Evolutionary conservation across 306 rosid species (phyloP).

Genomic region (Clitoria ternatea): DNA sequence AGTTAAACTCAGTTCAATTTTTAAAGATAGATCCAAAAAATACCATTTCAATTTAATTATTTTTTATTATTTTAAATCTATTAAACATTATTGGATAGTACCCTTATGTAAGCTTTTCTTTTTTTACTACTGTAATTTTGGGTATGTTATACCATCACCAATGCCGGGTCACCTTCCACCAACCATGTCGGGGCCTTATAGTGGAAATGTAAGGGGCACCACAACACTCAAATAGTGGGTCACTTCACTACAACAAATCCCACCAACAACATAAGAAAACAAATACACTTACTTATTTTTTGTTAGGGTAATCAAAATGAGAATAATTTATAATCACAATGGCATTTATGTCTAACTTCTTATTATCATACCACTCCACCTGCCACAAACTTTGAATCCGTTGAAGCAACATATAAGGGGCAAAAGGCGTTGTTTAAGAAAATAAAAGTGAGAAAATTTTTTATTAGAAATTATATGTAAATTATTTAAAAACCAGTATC

Average conservation of each 20-base stretch:
- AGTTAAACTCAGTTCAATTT: no score
- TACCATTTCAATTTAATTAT: no score
- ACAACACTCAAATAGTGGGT: neutral
- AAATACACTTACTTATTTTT: neutral
- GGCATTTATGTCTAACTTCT: neutral
- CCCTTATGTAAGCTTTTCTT: neutral
- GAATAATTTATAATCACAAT: neutral
- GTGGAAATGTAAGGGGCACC: neutral
- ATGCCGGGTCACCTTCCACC: conserved; percentile 8
- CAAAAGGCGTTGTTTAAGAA: no score
- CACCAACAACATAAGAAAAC: neutral
- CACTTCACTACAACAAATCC: neutral
- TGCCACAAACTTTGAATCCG: neutral
- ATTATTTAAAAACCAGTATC: no score
- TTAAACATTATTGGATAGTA: no score
- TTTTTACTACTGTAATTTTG: neutral
- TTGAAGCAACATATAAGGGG: no score
- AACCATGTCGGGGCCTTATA: conserved; percentile 19
- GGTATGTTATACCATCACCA: neutral
- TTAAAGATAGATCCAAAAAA: no score
- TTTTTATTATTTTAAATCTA: no score
- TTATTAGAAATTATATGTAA: no score
- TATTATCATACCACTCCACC: neutral
- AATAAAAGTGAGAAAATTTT: no score
- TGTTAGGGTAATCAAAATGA: neutral